A percentile compares a stretch with the other conserved stretches of the same genome.
Evolutionary conservation across 2,329 filamentous ascomycete species (phyloP).

Genomic region (Penicillium sp.): DNA sequence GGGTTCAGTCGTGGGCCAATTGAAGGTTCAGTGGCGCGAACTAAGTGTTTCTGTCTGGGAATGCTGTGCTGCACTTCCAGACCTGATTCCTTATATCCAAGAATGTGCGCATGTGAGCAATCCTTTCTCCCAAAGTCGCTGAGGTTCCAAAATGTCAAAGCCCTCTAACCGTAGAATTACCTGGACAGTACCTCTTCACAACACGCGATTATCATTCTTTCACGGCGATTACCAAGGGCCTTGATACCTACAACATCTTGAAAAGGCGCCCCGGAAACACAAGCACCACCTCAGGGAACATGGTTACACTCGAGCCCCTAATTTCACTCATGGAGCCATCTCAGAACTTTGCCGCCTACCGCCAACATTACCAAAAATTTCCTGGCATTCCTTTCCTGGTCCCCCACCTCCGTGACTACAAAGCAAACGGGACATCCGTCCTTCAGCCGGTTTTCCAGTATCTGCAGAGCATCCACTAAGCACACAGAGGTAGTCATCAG

Average conservation of each 20-base stretch:
- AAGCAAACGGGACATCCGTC: constrained; percentile 26
- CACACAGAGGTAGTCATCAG: neutral
- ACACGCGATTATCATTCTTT: constrained; percentile 38
- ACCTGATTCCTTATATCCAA: constrained; percentile 31
- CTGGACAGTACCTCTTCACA: constrained; percentile 26
- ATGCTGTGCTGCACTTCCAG: constrained; percentile 38
- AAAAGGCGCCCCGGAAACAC: constrained; percentile 19
- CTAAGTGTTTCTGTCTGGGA: constrained; percentile 37
- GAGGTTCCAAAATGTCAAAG: neutral
- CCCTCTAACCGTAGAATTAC: constrained; percentile 2
- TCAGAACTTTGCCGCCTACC: constrained; percentile 37
- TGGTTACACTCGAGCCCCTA: constrained; percentile 23
- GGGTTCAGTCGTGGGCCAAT: constrained; percentile 17
- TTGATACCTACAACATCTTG: constrained; percentile 32
- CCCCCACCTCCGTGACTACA: constrained; percentile 37
- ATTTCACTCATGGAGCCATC: constrained; percentile 29
- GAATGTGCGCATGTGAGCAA: constrained; percentile 35
- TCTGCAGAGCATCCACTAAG: constrained; percentile 12
- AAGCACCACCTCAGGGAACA: constrained; percentile 10
- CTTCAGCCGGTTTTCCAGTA: constrained; percentile 32
- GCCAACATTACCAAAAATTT: constrained; percentile 29
- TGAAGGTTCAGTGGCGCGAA: constrained; percentile 31
- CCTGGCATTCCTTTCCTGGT: constrained; percentile 41
- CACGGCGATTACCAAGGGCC: constrained; percentile 36
- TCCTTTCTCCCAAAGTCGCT: neutral